Evolutionary conservation across 768 basidiomycete genomes (phyloP).

Genomic region (Mycena venus): DNA sequence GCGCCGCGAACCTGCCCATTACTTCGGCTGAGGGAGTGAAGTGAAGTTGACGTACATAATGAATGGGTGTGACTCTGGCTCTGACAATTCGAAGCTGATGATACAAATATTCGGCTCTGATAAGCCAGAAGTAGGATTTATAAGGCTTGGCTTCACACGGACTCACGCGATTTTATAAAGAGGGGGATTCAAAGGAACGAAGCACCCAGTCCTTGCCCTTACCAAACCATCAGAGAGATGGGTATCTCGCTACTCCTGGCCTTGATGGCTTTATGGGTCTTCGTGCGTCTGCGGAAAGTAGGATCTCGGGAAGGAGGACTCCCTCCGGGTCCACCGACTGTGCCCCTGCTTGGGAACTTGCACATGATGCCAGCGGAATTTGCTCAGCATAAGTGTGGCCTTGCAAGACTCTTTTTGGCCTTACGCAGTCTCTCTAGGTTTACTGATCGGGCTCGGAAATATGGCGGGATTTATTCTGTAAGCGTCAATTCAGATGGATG

Average conservation of each 20-base stretch:
- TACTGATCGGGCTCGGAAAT: constrained; percentile 43
- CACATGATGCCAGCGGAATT: constrained; percentile 25
- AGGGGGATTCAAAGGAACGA: not conserved
- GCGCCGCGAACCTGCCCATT: not conserved
- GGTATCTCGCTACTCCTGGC: not conserved
- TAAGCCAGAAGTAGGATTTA: not conserved
- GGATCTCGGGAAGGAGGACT: constrained; percentile 19
- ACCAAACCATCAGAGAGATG: not conserved
- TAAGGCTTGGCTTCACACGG: not conserved
- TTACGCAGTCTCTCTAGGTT: constrained; percentile 29
- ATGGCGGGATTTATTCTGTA: constrained; percentile 44
- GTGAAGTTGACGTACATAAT: not conserved
- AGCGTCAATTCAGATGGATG: not conserved
- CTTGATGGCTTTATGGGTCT: not conserved
- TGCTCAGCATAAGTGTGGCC: constrained; percentile 23
- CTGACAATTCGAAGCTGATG: not conserved
- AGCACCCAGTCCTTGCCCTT: not conserved
- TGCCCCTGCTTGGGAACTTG: constrained; percentile 26
- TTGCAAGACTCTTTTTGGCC: not conserved
- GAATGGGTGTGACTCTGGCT: not conserved
- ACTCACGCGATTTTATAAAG: not conserved
- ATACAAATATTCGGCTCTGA: not conserved
- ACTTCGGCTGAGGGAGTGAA: not conserved
- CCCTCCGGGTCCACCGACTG: constrained; percentile 30
- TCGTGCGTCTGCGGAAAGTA: not conserved